Conservation (phyloP, 75 land plant species). For the Cryptomeria japonica region DNA sequence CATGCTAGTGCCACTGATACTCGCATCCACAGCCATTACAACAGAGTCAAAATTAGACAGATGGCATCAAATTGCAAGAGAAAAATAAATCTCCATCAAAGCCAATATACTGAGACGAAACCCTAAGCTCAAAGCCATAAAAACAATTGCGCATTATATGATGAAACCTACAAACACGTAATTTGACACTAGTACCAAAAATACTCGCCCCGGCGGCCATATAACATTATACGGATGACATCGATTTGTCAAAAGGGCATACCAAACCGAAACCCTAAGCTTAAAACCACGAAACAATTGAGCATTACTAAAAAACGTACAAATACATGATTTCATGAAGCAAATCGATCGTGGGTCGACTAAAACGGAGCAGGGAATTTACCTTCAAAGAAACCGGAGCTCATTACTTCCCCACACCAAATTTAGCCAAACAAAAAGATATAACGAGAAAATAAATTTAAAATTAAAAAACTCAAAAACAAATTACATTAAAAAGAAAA, state of each 20-base stretch:
- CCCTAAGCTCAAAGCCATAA: not conserved
- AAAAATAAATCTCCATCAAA: not conserved
- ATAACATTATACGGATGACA: not conserved
- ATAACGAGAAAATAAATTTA: not conserved
- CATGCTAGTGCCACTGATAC: not conserved
- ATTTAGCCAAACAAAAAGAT: not conserved
- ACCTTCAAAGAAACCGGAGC: not conserved
- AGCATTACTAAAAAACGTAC: not conserved
- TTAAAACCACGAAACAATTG: not conserved
- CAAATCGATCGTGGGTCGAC: not conserved
- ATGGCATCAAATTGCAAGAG: not conserved
- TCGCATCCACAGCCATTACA: not conserved
- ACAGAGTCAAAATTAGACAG: not conserved
- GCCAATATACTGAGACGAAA: not conserved
- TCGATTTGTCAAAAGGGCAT: no score
- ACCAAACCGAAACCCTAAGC: not conserved
- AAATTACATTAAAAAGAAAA: not conserved
- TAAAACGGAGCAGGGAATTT: not conserved
- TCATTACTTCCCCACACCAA: not conserved
- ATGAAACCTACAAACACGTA: not conserved
- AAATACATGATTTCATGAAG: not conserved
- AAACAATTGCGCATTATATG: not conserved
- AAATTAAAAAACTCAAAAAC: not conserved
- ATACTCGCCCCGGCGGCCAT: not conserved
- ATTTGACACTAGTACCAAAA: not conserved